A percentile compares a stretch with the other conserved stretches of the same genome.
phyloP scores from a whole-genome alignment of 1,284 basidiomycete genomes.

The Austroboletus novae-zelandiae region DNA sequence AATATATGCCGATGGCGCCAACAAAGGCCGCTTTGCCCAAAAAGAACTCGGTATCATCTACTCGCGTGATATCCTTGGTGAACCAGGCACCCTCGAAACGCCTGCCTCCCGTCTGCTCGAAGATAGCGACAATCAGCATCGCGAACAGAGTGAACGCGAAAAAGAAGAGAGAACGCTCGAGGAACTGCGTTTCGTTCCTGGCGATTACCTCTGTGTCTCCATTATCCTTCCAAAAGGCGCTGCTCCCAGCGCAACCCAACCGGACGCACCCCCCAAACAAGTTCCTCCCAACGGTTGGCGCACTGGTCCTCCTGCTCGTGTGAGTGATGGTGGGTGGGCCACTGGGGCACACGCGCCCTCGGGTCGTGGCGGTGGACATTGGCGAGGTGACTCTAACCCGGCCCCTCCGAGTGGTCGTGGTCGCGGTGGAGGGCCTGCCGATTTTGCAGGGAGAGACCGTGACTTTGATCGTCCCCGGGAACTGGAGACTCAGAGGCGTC shows the following conservation, averaged over 20 bases:
- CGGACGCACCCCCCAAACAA: slow-evolving; percentile 20
- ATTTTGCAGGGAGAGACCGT: slow-evolving; percentile 35
- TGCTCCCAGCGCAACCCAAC: slow-evolving; percentile 34
- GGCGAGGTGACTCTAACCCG: slow-evolving; percentile 60
- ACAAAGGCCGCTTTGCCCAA: slow-evolving; percentile 63
- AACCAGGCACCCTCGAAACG: slow-evolving; percentile 57
- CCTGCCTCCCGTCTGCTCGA: slow-evolving; percentile 59
- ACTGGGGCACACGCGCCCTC: slow-evolving; percentile 33
- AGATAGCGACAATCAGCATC: slow-evolving; percentile 43
- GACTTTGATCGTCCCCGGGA: slow-evolving; percentile 36
- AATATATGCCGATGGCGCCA: slow-evolving; percentile 68
- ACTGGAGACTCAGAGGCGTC: slow-evolving; percentile 18
- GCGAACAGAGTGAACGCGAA: slow-evolving; percentile 42
- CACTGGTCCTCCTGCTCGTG: slow-evolving; percentile 34
- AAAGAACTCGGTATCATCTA: slow-evolving; percentile 79
- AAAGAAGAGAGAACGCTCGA: slow-evolving; percentile 67
- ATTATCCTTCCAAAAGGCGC: slow-evolving; percentile 70
- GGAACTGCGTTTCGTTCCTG: slow-evolving; percentile 72
- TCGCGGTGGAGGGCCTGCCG: slow-evolving; percentile 40
- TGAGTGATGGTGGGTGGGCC: slow-evolving; percentile 49
- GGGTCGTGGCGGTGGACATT: slow-evolving; percentile 62
- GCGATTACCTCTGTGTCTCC: slow-evolving; percentile 70
- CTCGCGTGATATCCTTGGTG: slow-evolving; percentile 76
- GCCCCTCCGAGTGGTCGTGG: slow-evolving; percentile 42
- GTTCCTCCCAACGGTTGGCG: slow-evolving; percentile 42